Evolutionary conservation across 2,329 filamentous ascomycete species (phyloP), one percentile per base, ranked within the genome.

Genomic region (Verticillium isaacii): DNA sequence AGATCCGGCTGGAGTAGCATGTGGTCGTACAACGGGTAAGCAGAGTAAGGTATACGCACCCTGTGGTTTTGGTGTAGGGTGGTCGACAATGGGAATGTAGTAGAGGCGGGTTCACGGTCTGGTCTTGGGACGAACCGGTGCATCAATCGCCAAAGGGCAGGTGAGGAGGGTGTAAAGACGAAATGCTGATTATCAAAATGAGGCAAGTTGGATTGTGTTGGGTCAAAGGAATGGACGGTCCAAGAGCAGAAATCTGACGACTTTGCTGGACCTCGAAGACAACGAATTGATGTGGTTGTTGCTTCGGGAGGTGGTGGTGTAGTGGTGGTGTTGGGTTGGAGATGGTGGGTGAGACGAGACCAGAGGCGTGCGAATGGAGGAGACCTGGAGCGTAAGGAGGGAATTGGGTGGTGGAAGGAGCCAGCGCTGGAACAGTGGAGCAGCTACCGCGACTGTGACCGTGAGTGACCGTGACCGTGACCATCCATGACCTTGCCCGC

Each of bases 181-280:
- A 52, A 45, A 52, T 52, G 45, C 45, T 52, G 45, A 25, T 23
- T 52, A 52, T 52, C n/a, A 52, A 23, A 52, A 52, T 52, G 12
- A 52, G 45, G 5, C 45, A 23, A 29, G n/a, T 52, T 52, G n/a
- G 45, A n/a, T 23, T 52, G 45, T 52, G 19, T 19, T 52, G 45
- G 45, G 45, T 52, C 59, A 66, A 70, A 70, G 66, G 67, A 69
- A 66, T 67, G 68, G 68, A 68, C 68, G 67, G 68, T 67, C 60
- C 71, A 66, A 84, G 75, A 82, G 83, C 84, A 86, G 82, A 75
- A 82, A 79, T 79, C 73, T 74, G 70, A 68, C 78, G 78, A 78
- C 77, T 72, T 78, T 59, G 58, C 58, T 29, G 58, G 58, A 59
- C 58, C 58, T 55, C 32, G 58, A 59, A 59, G 45, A 54, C 58